These are phyloP conservation scores for Penicillium canariense DNA, from an alignment of 495 filamentous ascomycete species.

Conservation along the genomic window DNA sequence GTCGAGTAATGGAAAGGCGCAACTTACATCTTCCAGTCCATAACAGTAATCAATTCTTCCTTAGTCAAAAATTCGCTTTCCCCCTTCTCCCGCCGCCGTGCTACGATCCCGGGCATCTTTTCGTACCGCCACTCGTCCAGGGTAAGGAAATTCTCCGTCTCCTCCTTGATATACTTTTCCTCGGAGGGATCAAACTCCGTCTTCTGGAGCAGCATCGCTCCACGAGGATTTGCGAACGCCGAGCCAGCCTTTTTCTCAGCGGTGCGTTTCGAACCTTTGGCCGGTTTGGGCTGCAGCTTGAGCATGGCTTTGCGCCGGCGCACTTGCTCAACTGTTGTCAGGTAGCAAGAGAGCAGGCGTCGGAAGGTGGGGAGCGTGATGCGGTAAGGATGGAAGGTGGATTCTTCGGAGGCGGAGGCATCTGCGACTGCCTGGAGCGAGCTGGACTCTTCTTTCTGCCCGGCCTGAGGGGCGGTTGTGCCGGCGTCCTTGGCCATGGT, in stretches of 20 bases:
- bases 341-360: constrained; percentile 31
- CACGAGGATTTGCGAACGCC: neutral
- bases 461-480: neutral
- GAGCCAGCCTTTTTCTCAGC: constrained; percentile 1
- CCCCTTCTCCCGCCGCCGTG: constrained; percentile 7
- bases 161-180: constrained; percentile 15
- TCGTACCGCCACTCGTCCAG: constrained; percentile 41
- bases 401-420: neutral
- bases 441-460: neutral
- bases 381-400: constrained; percentile 23
- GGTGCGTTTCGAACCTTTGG: constrained; percentile 15
- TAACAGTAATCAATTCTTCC: constrained; percentile 42
- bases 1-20: neutral
- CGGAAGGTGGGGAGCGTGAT: constrained; percentile 36
- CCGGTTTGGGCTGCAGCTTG: constrained; percentile 24
- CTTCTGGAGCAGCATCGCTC: constrained; percentile 5
- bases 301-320: constrained; percentile 21
- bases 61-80: constrained; percentile 22
- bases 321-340: constrained; percentile 27
- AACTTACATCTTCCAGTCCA: constrained; percentile 80
- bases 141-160: constrained; percentile 22
- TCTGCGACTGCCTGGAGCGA: neutral
- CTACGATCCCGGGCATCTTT: constrained; percentile 20
- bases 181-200: constrained; percentile 11
- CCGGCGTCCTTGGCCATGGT: neutral